A percentile compares a stretch with the other conserved stretches of the same genome.
Evolutionary conservation across 495 filamentous ascomycete species (phyloP).

Genomic region (Lasiosphaeriaceae sp.): DNA sequence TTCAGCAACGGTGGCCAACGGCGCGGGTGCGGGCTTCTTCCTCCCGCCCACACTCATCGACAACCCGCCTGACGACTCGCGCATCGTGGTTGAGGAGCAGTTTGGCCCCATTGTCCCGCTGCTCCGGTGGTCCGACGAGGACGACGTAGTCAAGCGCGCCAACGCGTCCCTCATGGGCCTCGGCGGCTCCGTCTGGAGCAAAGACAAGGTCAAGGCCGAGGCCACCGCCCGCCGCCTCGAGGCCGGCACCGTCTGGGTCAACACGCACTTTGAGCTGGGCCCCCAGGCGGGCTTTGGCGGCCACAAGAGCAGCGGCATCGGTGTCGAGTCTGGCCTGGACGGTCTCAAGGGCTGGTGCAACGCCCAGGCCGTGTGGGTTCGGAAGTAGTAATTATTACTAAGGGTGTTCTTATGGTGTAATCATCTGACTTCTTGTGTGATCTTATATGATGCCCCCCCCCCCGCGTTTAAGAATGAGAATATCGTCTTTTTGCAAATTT

Average conservation of each 20-base stretch:
- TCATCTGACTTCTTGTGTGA: too few relatives aligned
- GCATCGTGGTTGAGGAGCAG: conserved; percentile 42
- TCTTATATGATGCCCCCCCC: too few relatives aligned
- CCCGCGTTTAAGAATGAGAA: too few relatives aligned
- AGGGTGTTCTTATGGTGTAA: too few relatives aligned
- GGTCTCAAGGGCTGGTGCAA: conserved; percentile 51
- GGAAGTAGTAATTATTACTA: too few relatives aligned
- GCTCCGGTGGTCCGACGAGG: conserved; percentile 49
- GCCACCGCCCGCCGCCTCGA: conserved; percentile 44
- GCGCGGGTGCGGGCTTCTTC: conserved; percentile 37
- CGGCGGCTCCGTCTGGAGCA: conserved; percentile 53
- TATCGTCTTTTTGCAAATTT: too few relatives aligned
- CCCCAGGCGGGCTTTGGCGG: conserved; percentile 50
- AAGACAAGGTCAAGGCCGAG: conserved; percentile 45
- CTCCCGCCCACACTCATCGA: conserved; percentile 40
- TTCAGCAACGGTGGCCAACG: too few relatives aligned
- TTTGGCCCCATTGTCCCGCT: conserved; percentile 55
- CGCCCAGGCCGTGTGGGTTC: conserved; percentile 30
- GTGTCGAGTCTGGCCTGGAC: conserved; percentile 47
- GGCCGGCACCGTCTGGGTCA: conserved; percentile 55
- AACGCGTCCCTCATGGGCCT: conserved; percentile 55
- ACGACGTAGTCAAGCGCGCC: conserved; percentile 51
- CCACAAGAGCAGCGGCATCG: conserved; percentile 54
- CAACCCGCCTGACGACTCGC: conserved; percentile 39
- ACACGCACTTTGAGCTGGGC: conserved; percentile 33